These are phyloP conservation scores for Botrytis pseudocinerea DNA, from an alignment of 2,329 filamentous ascomycete genomes.

Conservation along the genomic window DNA sequence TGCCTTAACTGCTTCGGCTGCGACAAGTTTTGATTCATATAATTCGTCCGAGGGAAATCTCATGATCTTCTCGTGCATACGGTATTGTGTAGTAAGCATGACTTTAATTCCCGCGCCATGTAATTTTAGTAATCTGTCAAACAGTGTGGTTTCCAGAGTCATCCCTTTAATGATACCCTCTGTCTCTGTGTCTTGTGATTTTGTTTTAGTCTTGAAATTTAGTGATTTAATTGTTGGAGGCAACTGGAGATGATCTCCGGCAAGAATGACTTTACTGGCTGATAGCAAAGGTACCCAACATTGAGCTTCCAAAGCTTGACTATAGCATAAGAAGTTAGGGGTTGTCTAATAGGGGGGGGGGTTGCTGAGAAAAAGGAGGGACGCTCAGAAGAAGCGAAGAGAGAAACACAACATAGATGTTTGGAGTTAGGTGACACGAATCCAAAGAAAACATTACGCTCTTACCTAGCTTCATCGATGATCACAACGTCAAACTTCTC, in stretches of 20 bases:
- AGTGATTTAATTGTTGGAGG: conserved; percentile 91
- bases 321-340: background rate
- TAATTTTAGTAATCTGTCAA: conserved; percentile 80
- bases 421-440: background rate
- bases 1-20: conserved; percentile 74
- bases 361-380: background rate
- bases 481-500: conserved; percentile 90
- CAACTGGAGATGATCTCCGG: conserved; percentile 91
- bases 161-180: conserved; percentile 51
- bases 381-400: background rate
- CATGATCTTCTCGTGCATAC: conserved; percentile 98
- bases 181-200: conserved; percentile 42
- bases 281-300: conserved; percentile 90
- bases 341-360: background rate
- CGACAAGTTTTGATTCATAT: conserved; percentile 79
- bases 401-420: background rate
- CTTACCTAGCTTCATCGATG: conserved; percentile 78
- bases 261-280: conserved; percentile 82
- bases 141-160: conserved; percentile 84
- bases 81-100: conserved; percentile 96
- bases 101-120: conserved; percentile 84
- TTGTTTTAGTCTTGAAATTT: conserved; percentile 50
- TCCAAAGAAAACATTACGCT: background rate
- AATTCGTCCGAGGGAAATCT: conserved; percentile 85
- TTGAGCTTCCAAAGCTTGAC: conserved; percentile 92